Conservation (phyloP, 257 asterid species). For the Gynochthodes officinalis region DNA sequence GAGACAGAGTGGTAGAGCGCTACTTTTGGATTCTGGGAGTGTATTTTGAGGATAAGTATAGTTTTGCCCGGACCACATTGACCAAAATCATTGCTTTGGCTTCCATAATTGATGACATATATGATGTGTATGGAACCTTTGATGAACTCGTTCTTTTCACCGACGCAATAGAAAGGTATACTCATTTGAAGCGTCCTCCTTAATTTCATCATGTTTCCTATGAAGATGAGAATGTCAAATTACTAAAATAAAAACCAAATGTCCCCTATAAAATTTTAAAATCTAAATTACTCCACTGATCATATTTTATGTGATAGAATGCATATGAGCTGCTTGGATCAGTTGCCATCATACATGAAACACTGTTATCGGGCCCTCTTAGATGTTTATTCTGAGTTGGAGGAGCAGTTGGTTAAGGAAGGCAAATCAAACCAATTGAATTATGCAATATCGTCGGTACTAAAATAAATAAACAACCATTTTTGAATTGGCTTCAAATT, state of each 20-base stretch:
- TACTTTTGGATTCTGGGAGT: conserved; percentile 30
- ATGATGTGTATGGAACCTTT: conserved; percentile 15
- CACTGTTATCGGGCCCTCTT: conserved; percentile 11
- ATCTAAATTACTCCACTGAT: too few relatives aligned
- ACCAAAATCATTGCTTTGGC: conserved; percentile 21
- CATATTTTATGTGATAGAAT: too few relatives aligned
- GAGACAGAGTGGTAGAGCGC: conserved; percentile 32
- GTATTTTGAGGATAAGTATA: conserved; percentile 28
- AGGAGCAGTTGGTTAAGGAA: conserved; percentile 10
- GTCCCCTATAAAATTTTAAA: too few relatives aligned
- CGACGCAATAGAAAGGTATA: conserved; percentile 23
- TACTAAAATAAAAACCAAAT: too few relatives aligned
- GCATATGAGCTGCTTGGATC: conserved; percentile 10
- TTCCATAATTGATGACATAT: conserved; percentile 29
- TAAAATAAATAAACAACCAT: too few relatives aligned
- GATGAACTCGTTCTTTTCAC: conserved; percentile 30
- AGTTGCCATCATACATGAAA: conserved; percentile 24
- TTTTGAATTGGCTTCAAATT: too few relatives aligned
- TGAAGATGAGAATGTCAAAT: too few relatives aligned
- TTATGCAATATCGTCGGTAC: conserved; percentile 21
- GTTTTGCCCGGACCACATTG: conserved; percentile 10
- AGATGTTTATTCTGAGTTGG: conserved; percentile 14
- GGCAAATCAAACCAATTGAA: background rate
- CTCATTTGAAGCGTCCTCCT: too few relatives aligned
- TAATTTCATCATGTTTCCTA: too few relatives aligned